phyloP scores from a whole-genome alignment of 1,284 basidiomycete genomes.

The Sanghuangporus baumii region DNA sequence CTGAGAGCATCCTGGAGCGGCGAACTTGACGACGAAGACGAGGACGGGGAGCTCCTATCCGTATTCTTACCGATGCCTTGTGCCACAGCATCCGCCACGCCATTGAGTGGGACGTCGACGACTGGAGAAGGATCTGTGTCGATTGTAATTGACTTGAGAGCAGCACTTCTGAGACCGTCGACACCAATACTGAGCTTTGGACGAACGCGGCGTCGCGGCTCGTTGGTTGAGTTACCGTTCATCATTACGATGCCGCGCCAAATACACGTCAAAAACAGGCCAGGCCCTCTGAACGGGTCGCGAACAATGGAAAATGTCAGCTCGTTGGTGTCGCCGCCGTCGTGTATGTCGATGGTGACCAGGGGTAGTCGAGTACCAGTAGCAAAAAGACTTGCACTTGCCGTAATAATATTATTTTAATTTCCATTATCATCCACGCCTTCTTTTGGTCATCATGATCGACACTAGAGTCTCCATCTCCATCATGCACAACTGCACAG shows the following conservation, averaged over 20 bases:
- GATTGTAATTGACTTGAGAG: constrained; percentile 27
- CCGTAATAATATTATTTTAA: neutral
- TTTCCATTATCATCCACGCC: neutral
- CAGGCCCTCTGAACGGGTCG: neutral
- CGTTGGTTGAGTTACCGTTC: neutral
- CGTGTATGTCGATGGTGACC: neutral
- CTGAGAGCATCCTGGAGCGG: constrained; percentile 22
- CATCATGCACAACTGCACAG: neutral
- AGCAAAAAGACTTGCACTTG: neutral
- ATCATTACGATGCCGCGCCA: neutral
- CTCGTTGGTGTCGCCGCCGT: neutral
- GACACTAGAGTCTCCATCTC: neutral
- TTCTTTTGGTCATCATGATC: neutral
- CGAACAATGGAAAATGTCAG: neutral
- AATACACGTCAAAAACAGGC: neutral
- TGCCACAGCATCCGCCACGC: constrained; percentile 20
- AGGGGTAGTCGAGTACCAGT: neutral
- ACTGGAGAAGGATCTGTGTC: constrained; percentile 33
- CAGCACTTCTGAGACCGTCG: constrained; percentile 22
- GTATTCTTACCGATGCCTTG: neutral
- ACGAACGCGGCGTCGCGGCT: constrained; percentile 29
- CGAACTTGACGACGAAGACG: constrained; percentile 30
- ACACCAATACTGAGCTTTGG: constrained; percentile 33
- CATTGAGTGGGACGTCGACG: constrained; percentile 17
- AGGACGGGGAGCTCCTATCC: constrained; percentile 27